Evolutionary conservation across 331 rosid species (phyloP), one percentile per base, ranked within the genome.

Genomic region (Saraca asoca): DNA sequence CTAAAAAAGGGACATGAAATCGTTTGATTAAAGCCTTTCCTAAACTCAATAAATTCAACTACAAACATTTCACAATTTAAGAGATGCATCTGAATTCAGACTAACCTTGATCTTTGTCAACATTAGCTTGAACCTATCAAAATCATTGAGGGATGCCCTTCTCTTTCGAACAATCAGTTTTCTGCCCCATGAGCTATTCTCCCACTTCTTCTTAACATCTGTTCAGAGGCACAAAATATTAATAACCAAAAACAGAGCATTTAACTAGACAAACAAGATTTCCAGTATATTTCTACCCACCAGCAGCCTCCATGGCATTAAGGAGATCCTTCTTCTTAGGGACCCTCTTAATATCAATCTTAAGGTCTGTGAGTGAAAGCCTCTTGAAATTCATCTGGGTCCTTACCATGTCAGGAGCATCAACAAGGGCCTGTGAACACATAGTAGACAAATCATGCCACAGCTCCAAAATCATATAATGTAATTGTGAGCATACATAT

Each of bases 201-300:
- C 98, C 98, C 97, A 88, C 83, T 90, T 90, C 88, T 86, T 88
- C 81, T 84, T 89, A 9, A 90, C 90, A 86, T 90, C 97, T 91
- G 72, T 39, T 24, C 42, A 18, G 46, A 61, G 24, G 29, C 2
- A 24, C 39, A 4, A 54, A 0, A 72, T n/a, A 44, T 16, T 8
- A 7, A 58, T 37, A 2, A 70, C 0, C 12, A 42, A 53, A 52
- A 54, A 31, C 14, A 37, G 56, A 57, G 20, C 10, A 53, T 15
- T 2, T 7, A 0, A 19, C 14, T 16, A 13, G 10, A 50, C 39
- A 12, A 34, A 9, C n/a, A 77, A 0, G 20, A n/a, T 0, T 42
- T 5, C 19, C 0, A 38, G 5, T 58, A 52, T 43, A 39, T 2
- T 44, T 11, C 68, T 34, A 66, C 84, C n/a, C 39, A 87, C 91